Evolutionary conservation across 805 yeast genomes (phyloP).

Genomic region (Cyberlindnera maclurae): DNA sequence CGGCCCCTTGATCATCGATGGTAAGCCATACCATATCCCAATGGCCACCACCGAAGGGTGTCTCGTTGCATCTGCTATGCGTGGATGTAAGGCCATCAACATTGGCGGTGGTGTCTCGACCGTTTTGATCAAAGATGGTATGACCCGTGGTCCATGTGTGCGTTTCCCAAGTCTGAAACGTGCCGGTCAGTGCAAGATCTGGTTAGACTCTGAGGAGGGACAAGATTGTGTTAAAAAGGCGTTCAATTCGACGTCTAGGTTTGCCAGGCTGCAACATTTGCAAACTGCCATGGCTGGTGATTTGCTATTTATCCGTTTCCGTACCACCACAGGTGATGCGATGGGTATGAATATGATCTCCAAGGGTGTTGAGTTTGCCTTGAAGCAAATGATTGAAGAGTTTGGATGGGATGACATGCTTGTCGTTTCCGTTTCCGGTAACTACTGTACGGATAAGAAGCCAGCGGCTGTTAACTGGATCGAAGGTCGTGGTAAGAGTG

Average conservation of each 20-base stretch:
- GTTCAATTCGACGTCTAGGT: slow-evolving; percentile 93
- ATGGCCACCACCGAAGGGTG: slow-evolving; percentile 99
- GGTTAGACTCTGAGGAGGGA: slow-evolving; percentile 96
- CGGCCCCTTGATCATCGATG: slow-evolving; percentile 92
- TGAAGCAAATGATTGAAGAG: slow-evolving; percentile 77
- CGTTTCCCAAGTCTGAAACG: slow-evolving; percentile 73
- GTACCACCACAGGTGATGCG: slow-evolving; percentile 99
- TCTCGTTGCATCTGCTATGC: slow-evolving; percentile 95
- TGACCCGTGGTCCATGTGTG: slow-evolving; percentile 99
- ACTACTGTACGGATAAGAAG: slow-evolving; percentile 95
- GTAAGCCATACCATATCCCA: slow-evolving; percentile 83
- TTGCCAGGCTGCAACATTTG: slow-evolving; percentile 87
- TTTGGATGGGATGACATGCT: slow-evolving; percentile 94
- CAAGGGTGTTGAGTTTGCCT: slow-evolving; percentile 88
- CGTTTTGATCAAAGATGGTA: slow-evolving; percentile 90
- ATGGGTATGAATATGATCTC: slow-evolving; percentile 99
- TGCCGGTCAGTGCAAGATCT: slow-evolving; percentile 90
- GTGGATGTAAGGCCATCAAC: slow-evolving; percentile 97
- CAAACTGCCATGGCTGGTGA: slow-evolving; percentile 95
- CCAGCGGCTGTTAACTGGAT: slow-evolving; percentile 99
- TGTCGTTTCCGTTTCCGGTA: slow-evolving; percentile 89
- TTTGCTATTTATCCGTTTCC: slow-evolving; percentile 79
- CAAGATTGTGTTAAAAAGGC: slow-evolving; percentile 75
- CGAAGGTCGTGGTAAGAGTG: slow-evolving; percentile 97
- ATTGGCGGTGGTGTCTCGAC: slow-evolving; percentile 95